Conservation (phyloP, 345 rosid genomes). For the Anastatica hierochuntica region DNA sequence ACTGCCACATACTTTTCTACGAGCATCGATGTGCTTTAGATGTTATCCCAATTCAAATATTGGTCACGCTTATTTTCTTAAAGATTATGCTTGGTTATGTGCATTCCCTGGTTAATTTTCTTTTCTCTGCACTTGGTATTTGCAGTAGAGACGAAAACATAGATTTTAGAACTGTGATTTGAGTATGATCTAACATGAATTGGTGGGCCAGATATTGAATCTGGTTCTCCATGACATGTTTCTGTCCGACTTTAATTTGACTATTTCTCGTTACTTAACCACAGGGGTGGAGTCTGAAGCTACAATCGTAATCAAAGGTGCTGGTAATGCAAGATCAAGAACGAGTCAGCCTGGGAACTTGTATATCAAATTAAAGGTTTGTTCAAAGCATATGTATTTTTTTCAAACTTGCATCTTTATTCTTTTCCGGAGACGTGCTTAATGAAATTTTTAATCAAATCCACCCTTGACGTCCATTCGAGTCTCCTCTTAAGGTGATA, state of each 20-base stretch:
- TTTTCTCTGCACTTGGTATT: too few species aligned
- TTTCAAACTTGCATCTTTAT: not conserved
- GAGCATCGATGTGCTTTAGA: too few species aligned
- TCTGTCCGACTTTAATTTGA: not conserved
- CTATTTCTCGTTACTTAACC: conserved; percentile 23
- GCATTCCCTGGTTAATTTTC: too few species aligned
- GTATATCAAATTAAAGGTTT: conserved; percentile 71
- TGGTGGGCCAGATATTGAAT: too few species aligned
- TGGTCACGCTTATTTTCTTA: too few species aligned
- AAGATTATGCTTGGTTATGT: too few species aligned
- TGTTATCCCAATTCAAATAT: too few species aligned
- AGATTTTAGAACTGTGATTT: too few species aligned
- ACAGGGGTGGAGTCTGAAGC: conserved; percentile 83
- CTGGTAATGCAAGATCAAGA: conserved; percentile 56
- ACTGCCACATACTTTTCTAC: not conserved
- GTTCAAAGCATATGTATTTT: conserved; percentile 6
- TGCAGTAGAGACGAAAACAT: too few species aligned
- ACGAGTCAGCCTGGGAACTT: conserved; percentile 61
- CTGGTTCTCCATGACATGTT: not conserved
- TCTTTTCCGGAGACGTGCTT: conserved; percentile 1
- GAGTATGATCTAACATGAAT: too few species aligned
- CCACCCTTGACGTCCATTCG: not conserved
- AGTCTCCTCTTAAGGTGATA: too few species aligned
- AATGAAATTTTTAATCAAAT: not conserved
- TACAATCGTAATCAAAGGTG: conserved; percentile 55